Conservation (phyloP, 306 rosid genomes). For the Ormosia emarginata region DNA sequence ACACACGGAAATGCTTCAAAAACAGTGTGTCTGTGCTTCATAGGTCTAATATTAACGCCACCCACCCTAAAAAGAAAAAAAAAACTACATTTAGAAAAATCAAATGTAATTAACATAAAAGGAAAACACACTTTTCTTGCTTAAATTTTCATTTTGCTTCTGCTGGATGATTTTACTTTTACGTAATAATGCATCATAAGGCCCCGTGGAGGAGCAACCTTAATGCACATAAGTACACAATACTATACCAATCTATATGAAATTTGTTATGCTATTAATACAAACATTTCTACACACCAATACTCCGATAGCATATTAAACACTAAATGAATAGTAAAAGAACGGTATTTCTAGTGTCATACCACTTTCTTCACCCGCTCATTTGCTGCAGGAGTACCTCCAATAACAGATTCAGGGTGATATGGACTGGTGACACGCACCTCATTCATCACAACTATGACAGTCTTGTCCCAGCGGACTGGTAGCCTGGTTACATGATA, state of each 20-base stretch:
- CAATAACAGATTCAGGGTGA: conserved; percentile 82
- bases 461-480: conserved; percentile 96
- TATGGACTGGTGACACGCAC: conserved; percentile 92
- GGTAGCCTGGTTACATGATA: conserved; percentile 73
- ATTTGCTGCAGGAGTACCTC: conserved; percentile 97
- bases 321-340: background rate
- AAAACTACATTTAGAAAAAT: background rate
- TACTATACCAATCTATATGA: background rate
- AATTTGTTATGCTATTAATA: background rate
- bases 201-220: background rate
- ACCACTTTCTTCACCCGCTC: conserved; percentile 99
- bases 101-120: background rate
- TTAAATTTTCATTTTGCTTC: conserved; percentile 9
- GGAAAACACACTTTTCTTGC: background rate
- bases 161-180: background rate
- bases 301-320: background rate
- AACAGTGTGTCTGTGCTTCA: no score
- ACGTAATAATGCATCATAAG: background rate
- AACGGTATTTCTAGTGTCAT: conserved; percentile 24
- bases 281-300: background rate
- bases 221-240: background rate
- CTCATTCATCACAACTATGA: conserved; percentile 92
- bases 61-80: background rate
- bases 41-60: no score
- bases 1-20: no score